Evolutionary conservation across 2,329 filamentous ascomycete species (phyloP), one percentile per base, ranked within the genome.

Genomic region (Cryphonectria parasitica): DNA sequence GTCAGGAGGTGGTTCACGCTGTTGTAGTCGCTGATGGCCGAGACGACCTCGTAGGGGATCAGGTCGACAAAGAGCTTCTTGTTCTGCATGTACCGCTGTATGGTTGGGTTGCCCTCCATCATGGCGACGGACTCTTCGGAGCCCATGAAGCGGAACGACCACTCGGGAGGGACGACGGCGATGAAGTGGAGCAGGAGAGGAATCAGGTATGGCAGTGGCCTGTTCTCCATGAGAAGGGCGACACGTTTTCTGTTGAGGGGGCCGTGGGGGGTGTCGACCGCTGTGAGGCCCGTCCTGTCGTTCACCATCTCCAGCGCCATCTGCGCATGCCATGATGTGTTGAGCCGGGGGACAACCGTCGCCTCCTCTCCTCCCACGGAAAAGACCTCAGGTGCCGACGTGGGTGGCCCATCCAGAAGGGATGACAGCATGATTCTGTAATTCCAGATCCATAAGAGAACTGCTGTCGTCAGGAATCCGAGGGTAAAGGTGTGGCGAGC

Each of bases 91-190:
- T 83, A 81, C 70, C 81, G 63, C 2, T 41, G 63, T 62, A 69
- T 62, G 19, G n/a, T 66, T 28, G 68, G 68, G 19, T 69, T 69
- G 11, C 34, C 25, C 17, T 43, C 43, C 63, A 69, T 75, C 71
- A 74, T 73, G 36, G 78, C 77, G 43, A 88, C 82, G 7, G 83
- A 86, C 64, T 82, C 80, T 19, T 76, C 36, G 25, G 83, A 86
- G 66, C 86, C 86, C 83, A 88, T 86, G 80, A 88, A 88, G 58
- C 83, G 82, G 78, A 88, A 87, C 28, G 82, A 83, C 86, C 86
- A 89, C 78, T 88, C 86, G 0, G 85, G 82, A 2, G 86, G 86
- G 1, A 88, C 83, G 22, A 88, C 84, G 6, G 83, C 80, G 73
- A 87, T 87, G 78, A 88, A 87, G 75, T 88, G 86, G 34, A 88